Evolutionary conservation across 257 asterid genomes (phyloP), one percentile per base, ranked within the genome.

Genomic region (Solanum arcanum): DNA sequence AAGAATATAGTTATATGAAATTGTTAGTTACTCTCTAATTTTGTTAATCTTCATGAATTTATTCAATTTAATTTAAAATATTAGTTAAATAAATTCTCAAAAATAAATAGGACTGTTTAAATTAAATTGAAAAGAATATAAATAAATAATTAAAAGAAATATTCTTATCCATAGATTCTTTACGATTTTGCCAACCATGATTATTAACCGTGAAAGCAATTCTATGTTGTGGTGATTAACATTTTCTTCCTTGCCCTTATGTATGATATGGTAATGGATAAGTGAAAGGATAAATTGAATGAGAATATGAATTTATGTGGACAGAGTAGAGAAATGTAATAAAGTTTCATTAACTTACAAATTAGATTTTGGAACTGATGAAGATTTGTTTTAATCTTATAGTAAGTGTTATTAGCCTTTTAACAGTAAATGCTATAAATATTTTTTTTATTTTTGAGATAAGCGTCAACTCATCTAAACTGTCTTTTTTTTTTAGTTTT

Each of bases 401-500:
- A 37, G 8, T 37, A 37, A 37, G 41, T 41, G 44, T 41, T 0
- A 41, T 41, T 41, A 3, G 44, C 46, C 46, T 9, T 41, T 12
- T 3, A 41, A 41, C 46, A 1, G 12, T 12, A 41, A 41, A 41
- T 41, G 46, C 46, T 41, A 3, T 2, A 41, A 41, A 41, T 9
- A 41, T 41, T 9, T 3, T 4, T 41, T 41, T 41, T 41, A 41
- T 39, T 39, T 37, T 37, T 37, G 1, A 37, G 41, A 37, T 37
- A 37, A 7, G 9, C 2, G 41, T 37, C 2, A 37, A 37, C 1
- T 0, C 8, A 37, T 7, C 0, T 37, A 37, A 37, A 37, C 1
- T 37, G 8, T 37, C 8, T 6, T 1, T 37, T 5, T 5, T 37
- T 37, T 33, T 0, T 0, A 3, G 0, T 3, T 33, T 3, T 1